Conservation (phyloP, 306 rosid genomes). For the Acacia crassicarpa region DNA sequence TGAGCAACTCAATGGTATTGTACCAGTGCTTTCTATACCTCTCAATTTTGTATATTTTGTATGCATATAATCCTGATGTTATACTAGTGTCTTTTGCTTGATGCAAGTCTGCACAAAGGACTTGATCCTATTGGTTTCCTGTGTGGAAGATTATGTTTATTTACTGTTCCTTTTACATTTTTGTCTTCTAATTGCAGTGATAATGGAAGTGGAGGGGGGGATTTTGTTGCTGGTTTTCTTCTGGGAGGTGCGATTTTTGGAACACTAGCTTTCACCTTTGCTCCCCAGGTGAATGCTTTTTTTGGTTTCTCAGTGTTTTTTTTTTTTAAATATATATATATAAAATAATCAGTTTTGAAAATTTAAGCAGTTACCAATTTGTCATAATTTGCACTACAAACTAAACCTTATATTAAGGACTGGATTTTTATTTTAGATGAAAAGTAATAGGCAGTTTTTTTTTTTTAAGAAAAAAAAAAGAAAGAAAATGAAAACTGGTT, state of each 20-base stretch:
- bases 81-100: neutral
- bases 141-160: conserved; percentile 16
- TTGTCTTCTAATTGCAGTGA: conserved; percentile 51
- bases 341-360: too few relatives aligned
- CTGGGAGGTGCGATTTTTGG: conserved; percentile 92
- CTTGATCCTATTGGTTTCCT: conserved; percentile 14
- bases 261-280: conserved; percentile 76
- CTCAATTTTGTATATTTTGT: neutral
- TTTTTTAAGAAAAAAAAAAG: too few relatives aligned
- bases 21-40: neutral
- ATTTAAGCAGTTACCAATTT: too few relatives aligned
- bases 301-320: conserved; percentile 9
- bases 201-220: conserved; percentile 67
- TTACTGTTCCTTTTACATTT: conserved; percentile 10
- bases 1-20: neutral
- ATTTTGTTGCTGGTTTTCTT: conserved; percentile 83
- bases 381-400: too few relatives aligned
- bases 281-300: conserved; percentile 82
- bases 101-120: neutral
- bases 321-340: too few relatives aligned
- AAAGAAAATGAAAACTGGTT: neutral
- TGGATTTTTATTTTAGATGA: neutral
- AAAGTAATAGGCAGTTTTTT: neutral
- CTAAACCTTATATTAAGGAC: too few relatives aligned
- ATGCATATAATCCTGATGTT: neutral